These are phyloP conservation scores for Lantana camara DNA, from an alignment of 257 asterid genomes.

Conservation along the genomic window DNA sequence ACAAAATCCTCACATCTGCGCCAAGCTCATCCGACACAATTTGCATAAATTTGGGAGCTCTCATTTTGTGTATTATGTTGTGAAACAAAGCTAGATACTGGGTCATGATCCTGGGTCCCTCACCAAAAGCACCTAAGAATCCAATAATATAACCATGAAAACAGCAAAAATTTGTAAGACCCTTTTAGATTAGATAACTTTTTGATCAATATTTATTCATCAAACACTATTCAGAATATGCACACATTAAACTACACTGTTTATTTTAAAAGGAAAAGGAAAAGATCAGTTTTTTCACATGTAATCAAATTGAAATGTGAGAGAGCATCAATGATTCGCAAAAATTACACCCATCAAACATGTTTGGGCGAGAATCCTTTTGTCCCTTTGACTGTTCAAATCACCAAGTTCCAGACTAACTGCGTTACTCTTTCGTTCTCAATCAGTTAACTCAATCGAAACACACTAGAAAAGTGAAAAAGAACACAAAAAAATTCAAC, in stretches of 20 bases:
- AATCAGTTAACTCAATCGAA: slow-evolving; percentile 10
- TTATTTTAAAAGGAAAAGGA: background rate
- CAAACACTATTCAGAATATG: background rate
- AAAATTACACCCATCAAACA: background rate
- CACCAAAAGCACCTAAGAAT: slow-evolving; percentile 53
- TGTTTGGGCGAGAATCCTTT: background rate
- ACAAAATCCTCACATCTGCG: slow-evolving; percentile 47
- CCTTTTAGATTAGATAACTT: background rate
- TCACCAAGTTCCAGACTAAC: slow-evolving; percentile 2
- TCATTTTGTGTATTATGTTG: slow-evolving; percentile 66
- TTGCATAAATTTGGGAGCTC: slow-evolving; percentile 71
- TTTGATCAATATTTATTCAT: background rate
- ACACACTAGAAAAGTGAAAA: background rate
- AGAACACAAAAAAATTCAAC: background rate
- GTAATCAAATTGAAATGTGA: background rate
- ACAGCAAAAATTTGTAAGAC: slow-evolving; percentile 11
- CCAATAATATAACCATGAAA: slow-evolving; percentile 4
- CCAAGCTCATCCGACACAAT: slow-evolving; percentile 80
- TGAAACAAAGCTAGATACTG: slow-evolving; percentile 73
- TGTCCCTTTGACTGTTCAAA: background rate
- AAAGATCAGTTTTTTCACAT: background rate
- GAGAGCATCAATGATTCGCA: background rate
- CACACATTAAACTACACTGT: background rate
- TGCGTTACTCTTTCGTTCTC: background rate
- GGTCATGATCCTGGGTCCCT: slow-evolving; percentile 50